These are phyloP conservation scores for Microdochium nivale DNA, from an alignment of 2,329 filamentous ascomycete genomes.

Conservation along the genomic window DNA sequence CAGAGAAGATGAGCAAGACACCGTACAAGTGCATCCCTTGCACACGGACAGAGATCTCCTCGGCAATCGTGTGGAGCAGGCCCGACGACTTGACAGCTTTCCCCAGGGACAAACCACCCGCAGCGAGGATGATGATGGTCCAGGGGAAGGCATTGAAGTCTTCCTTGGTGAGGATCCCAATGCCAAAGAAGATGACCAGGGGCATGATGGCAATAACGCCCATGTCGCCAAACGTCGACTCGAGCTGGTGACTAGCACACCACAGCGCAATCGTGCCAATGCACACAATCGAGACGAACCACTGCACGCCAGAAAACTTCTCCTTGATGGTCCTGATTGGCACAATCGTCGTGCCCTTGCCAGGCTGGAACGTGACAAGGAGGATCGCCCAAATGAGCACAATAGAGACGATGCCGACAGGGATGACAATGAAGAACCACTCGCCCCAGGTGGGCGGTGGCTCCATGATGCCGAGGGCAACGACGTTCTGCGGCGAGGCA, in stretches of 20 bases:
- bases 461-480: slow-evolving; percentile 91
- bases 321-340: slow-evolving; percentile 88
- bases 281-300: slow-evolving; percentile 83
- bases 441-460: slow-evolving; percentile 86
- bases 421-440: slow-evolving; percentile 95
- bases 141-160: slow-evolving; percentile 99
- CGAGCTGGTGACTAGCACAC: slow-evolving; percentile 87
- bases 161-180: slow-evolving; percentile 92
- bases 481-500: slow-evolving; percentile 94
- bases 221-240: slow-evolving; percentile 90
- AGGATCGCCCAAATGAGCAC: slow-evolving; percentile 83
- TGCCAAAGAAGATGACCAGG: slow-evolving; percentile 91
- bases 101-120: slow-evolving; percentile 83
- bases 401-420: slow-evolving; percentile 84
- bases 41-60: slow-evolving; percentile 64
- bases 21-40: slow-evolving; percentile 75
- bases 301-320: slow-evolving; percentile 79
- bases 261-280: slow-evolving; percentile 79
- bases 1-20: slow-evolving; percentile 77
- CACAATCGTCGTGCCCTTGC: slow-evolving; percentile 78
- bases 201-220: slow-evolving; percentile 96
- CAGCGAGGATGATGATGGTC: slow-evolving; percentile 98
- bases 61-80: slow-evolving; percentile 79
- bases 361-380: slow-evolving; percentile 76
- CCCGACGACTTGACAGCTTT: slow-evolving; percentile 93